Base-by-base conservation (phyloP, 176 grass and related monocot genomes). In the Carex kokanica region DNA sequence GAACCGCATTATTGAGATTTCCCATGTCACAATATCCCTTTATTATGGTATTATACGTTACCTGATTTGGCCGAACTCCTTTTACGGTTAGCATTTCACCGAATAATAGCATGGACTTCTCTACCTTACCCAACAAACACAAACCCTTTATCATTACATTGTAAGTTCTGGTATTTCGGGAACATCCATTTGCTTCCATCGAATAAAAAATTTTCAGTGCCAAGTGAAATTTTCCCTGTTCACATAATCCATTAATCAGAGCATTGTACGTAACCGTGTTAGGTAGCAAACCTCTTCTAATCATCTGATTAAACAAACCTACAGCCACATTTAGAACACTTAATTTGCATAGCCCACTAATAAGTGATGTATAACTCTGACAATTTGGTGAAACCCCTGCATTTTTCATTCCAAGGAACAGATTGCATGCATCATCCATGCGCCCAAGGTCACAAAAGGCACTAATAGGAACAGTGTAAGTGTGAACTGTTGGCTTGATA, bases 41-140 rank as follows among this genome's bases (percentile, higher is more conserved):
- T 59, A 88, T 92, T 14, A 97, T 87, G 17, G 77, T 94, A 72
- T 90, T 94, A 78, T 88, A 97, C 21, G 71, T 91, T 32, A 94
- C 77, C 52, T 90, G 82, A 70, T 84, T 88, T 67, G 78, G 75
- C 87, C 51, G 82, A 86, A 68, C 65, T 78, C 85, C 77, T 82
- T 49, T 56, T 66, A 78, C 17, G 79, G 79, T 84, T n/a, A 88
- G 64, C 80, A 89, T 78, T 79, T 81, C 79, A 45, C 72, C 60
- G 31, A 88, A 64, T 34, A 92, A 68, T 72, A 74, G 69, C 88
- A 91, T 85, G 29, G 80, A 85, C 72, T 89, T 97, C 60, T 86
- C 91, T 6, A 32, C 20, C 58, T 86, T 78, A 86, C 88, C 85
- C 74, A 84, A 69, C 73, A 83, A 87, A 25, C 78, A 88, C 34